A percentile compares a stretch with the other conserved stretches of the same genome.
Conservation (phyloP, 2,329 filamentous ascomycete species). For the Talaromyces sp. region DNA sequence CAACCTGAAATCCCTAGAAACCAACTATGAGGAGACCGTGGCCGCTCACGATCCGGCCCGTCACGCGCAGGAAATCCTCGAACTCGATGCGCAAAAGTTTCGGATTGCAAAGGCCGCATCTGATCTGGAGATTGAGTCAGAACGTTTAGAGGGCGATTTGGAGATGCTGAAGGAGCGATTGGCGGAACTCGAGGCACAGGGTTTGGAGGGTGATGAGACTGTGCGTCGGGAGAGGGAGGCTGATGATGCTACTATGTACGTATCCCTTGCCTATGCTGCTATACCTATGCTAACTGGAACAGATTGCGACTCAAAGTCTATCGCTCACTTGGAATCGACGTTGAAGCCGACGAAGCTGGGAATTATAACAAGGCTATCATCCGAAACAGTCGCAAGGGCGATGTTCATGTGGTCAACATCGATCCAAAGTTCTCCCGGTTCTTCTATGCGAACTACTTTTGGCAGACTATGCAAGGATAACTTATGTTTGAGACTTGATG, state of each 20-base stretch:
- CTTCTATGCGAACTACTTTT: constrained; percentile 96
- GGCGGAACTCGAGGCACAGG: constrained; percentile 81
- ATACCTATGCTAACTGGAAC: neutral
- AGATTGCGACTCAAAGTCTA: constrained; percentile 85
- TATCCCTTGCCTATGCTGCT: neutral
- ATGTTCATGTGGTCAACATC: constrained; percentile 92
- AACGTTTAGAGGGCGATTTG: constrained; percentile 77
- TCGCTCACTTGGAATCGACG: constrained; percentile 83
- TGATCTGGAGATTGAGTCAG: constrained; percentile 91
- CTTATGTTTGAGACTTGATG: neutral
- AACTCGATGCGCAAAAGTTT: constrained; percentile 91
- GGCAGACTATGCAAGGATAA: constrained; percentile 71
- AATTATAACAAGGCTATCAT: constrained; percentile 85
- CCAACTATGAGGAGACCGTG: constrained; percentile 75
- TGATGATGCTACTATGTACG: constrained; percentile 50
- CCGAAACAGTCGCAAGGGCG: constrained; percentile 79
- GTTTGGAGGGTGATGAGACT: constrained; percentile 68
- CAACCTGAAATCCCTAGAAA: constrained; percentile 69
- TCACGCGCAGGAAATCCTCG: constrained; percentile 80
- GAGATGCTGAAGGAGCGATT: constrained; percentile 72
- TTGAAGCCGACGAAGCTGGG: constrained; percentile 75
- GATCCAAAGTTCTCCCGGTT: constrained; percentile 87
- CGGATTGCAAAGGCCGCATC: constrained; percentile 86
- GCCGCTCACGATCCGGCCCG: constrained; percentile 71
- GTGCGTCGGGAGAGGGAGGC: constrained; percentile 53